Conservation (phyloP, 169 alveolate genomes). For the Cyclospora cayetanensis region DNA sequence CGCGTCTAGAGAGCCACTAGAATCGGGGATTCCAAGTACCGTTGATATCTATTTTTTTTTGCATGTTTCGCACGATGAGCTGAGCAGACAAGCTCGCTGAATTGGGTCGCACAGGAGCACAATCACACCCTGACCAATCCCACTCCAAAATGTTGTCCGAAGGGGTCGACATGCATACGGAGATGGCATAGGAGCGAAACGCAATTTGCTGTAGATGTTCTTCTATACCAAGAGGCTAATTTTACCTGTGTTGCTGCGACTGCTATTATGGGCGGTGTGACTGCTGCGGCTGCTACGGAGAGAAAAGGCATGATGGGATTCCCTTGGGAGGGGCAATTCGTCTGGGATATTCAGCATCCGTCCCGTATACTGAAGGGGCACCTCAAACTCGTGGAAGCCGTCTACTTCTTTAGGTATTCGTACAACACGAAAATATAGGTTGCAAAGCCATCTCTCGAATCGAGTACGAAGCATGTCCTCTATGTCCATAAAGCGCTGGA, state of each 20-base stretch:
- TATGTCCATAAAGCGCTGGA: conserved; percentile 77
- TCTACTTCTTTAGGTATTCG: conserved; percentile 70
- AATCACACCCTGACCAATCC: too few species aligned
- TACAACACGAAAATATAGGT: conserved; percentile 76
- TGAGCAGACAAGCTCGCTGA: conserved; percentile 46
- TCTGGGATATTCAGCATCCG: conserved; percentile 53
- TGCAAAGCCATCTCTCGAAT: conserved; percentile 84
- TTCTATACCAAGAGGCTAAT: too few species aligned
- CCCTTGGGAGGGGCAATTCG: conserved; percentile 31
- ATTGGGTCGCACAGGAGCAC: neutral
- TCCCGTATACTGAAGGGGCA: conserved; percentile 69
- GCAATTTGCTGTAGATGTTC: too few species aligned
- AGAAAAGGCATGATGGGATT: neutral
- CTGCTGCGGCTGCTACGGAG: conserved; percentile 47
- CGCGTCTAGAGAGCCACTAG: neutral
- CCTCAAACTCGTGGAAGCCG: conserved; percentile 70
- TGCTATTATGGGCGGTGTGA: conserved; percentile 16
- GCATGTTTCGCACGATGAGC: conserved; percentile 38
- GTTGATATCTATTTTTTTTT: neutral
- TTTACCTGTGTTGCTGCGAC: conserved; percentile 39
- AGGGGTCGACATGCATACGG: neutral
- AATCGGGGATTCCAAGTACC: neutral
- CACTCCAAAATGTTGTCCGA: neutral
- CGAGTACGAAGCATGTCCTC: conserved; percentile 77
- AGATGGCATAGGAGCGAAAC: too few species aligned